Evolutionary conservation across 2,329 filamentous ascomycete species (phyloP).

Genomic region (Chalaropsis thielavioides): DNA sequence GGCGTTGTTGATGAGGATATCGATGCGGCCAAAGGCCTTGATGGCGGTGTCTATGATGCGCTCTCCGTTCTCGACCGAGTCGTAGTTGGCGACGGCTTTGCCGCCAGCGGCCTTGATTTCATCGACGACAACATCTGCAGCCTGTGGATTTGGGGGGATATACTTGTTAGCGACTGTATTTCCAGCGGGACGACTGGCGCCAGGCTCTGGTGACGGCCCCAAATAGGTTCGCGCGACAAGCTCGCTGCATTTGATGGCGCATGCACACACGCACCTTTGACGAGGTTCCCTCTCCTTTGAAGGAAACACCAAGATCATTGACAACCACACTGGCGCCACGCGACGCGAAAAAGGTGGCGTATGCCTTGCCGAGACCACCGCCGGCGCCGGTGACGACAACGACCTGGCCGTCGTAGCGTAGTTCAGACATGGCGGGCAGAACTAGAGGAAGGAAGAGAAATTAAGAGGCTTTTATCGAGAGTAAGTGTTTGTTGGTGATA

Average conservation of each 20-base stretch:
- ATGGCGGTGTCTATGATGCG: constrained; percentile 86
- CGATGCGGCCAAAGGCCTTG: constrained; percentile 68
- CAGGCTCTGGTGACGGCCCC: background rate
- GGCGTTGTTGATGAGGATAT: constrained; percentile 94
- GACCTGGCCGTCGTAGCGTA: constrained; percentile 74
- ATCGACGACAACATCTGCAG: constrained; percentile 68
- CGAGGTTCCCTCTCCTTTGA: constrained; percentile 81
- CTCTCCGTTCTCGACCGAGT: constrained; percentile 84
- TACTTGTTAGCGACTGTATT: background rate
- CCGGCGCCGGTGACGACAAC: constrained; percentile 72
- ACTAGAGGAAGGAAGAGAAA: background rate
- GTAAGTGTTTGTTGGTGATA: background rate
- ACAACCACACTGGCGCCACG: constrained; percentile 90
- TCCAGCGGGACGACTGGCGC: background rate
- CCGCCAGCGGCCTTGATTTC: constrained; percentile 79
- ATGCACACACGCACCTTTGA: constrained; percentile 52
- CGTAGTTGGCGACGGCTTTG: constrained; percentile 95
- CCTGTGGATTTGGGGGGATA: constrained; percentile 31
- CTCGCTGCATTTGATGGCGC: too few species aligned
- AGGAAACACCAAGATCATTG: constrained; percentile 85
- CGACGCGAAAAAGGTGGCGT: constrained; percentile 79
- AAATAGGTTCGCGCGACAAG: too few species aligned
- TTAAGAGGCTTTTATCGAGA: background rate
- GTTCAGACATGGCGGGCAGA: constrained; percentile 41
- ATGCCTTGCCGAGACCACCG: constrained; percentile 66